These are phyloP conservation scores for Fomitopsis serialis DNA, from an alignment of 768 basidiomycete genomes.

Conservation along the genomic window DNA sequence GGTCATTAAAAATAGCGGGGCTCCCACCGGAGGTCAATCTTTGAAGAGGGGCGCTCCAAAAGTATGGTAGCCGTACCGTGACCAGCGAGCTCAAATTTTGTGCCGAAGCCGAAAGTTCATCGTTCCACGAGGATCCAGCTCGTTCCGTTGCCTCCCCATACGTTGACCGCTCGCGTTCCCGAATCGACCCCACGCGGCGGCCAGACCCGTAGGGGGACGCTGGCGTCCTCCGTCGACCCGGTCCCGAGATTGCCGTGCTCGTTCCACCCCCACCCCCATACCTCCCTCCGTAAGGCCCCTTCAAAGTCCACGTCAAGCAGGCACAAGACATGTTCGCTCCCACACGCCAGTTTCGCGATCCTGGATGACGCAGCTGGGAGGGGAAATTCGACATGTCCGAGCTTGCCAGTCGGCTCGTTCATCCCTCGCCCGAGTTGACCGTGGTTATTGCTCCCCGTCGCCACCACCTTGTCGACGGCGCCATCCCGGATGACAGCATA, in stretches of 20 bases:
- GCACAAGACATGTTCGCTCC: slow-evolving; percentile 80
- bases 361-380: slow-evolving; percentile 14
- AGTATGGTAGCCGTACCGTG: no score
- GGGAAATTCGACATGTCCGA: slow-evolving; percentile 27
- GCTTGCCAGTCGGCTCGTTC: slow-evolving; percentile 10
- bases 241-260: slow-evolving; percentile 92
- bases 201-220: slow-evolving; percentile 50
- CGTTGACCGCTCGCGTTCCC: slow-evolving; percentile 5
- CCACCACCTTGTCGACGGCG: slow-evolving; percentile 11
- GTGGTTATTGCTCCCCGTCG: slow-evolving; percentile 49
- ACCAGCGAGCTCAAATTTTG: no score
- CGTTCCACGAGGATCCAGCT: slow-evolving; percentile 36
- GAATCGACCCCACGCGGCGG: slow-evolving; percentile 22
- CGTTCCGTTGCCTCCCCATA: slow-evolving; percentile 51
- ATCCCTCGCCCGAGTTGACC: slow-evolving; percentile 59
- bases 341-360: slow-evolving; percentile 47
- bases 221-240: slow-evolving; percentile 51
- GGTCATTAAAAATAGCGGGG: no score
- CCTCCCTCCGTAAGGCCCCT: slow-evolving; percentile 23
- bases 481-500: slow-evolving; percentile 36
- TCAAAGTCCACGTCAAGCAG: slow-evolving; percentile 10
- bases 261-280: slow-evolving; percentile 97
- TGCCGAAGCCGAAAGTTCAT: no score
- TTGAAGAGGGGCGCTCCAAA: no score
- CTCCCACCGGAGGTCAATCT: no score